phyloP scores from a whole-genome alignment of 495 filamentous ascomycete species.

The Penicillium diatomitis region DNA sequence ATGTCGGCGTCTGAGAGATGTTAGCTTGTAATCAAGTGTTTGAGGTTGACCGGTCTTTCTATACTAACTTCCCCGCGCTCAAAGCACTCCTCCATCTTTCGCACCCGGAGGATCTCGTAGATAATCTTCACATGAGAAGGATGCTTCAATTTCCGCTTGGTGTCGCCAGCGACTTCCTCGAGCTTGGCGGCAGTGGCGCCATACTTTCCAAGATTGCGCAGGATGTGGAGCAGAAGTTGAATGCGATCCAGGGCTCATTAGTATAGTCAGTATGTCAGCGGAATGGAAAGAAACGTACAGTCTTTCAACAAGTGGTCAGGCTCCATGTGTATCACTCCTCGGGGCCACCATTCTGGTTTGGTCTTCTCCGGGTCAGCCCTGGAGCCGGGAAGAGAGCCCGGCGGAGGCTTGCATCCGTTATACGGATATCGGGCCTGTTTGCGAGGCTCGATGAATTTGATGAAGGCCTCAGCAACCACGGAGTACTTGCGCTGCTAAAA shows the following conservation, averaged over 20 bases:
- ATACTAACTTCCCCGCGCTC: constrained; percentile 44
- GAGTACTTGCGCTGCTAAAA: constrained; percentile 65
- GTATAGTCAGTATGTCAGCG: not conserved
- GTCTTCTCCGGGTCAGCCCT: constrained; percentile 44
- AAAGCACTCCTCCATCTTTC: constrained; percentile 44
- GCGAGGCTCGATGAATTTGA: constrained; percentile 72
- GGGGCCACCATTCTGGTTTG: constrained; percentile 78
- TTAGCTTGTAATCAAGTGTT: too few relatives aligned
- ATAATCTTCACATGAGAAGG: constrained; percentile 33
- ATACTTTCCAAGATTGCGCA: constrained; percentile 26
- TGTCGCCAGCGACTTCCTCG: constrained; percentile 33
- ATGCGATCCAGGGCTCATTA: constrained; percentile 36
- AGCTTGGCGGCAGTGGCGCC: constrained; percentile 34
- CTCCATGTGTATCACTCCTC: constrained; percentile 58
- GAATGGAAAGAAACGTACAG: constrained; percentile 38
- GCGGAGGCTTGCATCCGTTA: constrained; percentile 44
- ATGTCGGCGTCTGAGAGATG: constrained; percentile 23
- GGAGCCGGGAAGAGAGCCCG: constrained; percentile 27
- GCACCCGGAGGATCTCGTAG: constrained; percentile 44
- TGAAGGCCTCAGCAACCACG: constrained; percentile 67
- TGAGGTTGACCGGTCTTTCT: too few relatives aligned
- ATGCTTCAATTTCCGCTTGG: constrained; percentile 29
- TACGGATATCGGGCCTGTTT: constrained; percentile 64
- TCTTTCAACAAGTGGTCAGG: constrained; percentile 76
- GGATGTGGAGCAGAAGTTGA: constrained; percentile 37